phyloP scores from a whole-genome alignment of 108 stramenopile species.

The Pseudonitzschia multistriata region DNA sequence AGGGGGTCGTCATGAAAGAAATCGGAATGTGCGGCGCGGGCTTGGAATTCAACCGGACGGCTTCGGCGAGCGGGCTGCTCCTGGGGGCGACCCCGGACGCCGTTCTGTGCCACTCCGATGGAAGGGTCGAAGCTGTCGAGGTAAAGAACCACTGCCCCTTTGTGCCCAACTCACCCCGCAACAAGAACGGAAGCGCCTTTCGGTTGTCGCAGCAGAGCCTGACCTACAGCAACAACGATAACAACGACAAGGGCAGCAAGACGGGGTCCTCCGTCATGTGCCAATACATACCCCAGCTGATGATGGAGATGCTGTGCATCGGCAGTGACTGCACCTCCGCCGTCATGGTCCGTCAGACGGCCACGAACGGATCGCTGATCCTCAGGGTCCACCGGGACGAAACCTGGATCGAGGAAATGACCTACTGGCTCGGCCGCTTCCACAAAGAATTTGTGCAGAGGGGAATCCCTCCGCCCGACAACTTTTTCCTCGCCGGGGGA shows the following conservation, averaged over 20 bases:
- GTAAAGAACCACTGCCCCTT: slow-evolving; percentile 93
- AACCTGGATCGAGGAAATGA: slow-evolving; percentile 82
- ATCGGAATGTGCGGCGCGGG: slow-evolving; percentile 86
- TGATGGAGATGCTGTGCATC: slow-evolving; percentile 86
- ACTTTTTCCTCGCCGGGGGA: slow-evolving; percentile 50
- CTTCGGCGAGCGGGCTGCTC: slow-evolving; percentile 21
- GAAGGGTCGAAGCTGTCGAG: slow-evolving; percentile 73
- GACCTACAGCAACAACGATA: neutral
- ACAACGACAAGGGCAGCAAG: slow-evolving; percentile 11
- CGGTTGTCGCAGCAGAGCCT: slow-evolving; percentile 32
- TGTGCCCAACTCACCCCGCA: slow-evolving; percentile 20
- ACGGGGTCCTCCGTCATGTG: slow-evolving; percentile 29
- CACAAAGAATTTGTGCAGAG: slow-evolving; percentile 51
- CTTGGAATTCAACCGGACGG: slow-evolving; percentile 38
- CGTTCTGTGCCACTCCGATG: slow-evolving; percentile 64
- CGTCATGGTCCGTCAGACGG: slow-evolving; percentile 83
- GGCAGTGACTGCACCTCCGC: slow-evolving; percentile 67
- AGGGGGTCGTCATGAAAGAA: slow-evolving; percentile 50
- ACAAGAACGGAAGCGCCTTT: slow-evolving; percentile 27
- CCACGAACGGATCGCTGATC: slow-evolving; percentile 71
- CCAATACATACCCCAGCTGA: slow-evolving; percentile 77
- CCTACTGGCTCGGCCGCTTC: slow-evolving; percentile 70
- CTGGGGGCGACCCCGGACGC: slow-evolving; percentile 87
- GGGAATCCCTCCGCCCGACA: slow-evolving; percentile 47
- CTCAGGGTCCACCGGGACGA: slow-evolving; percentile 77